Percentiles rank a stretch among this genome's conserved stretches.
These are phyloP conservation scores for Aspergillus sparsus DNA, from an alignment of 495 filamentous ascomycete genomes.

Conservation along the genomic window DNA sequence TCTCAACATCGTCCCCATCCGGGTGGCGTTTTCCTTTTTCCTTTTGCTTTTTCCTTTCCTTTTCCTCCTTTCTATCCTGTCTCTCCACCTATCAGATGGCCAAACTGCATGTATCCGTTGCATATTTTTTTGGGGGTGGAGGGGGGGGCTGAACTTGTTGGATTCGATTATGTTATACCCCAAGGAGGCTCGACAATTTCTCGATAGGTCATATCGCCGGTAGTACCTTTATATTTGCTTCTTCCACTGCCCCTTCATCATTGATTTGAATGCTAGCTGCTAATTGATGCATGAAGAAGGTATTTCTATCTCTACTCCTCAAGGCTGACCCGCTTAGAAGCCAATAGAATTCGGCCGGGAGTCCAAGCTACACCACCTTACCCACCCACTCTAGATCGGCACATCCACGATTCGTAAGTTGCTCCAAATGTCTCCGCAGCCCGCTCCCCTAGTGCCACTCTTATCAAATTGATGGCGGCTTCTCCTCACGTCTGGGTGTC, in stretches of 20 bases:
- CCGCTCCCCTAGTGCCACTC: conserved; percentile 26
- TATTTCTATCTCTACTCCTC: conserved; percentile 13
- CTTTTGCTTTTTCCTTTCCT: background rate
- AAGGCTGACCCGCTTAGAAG: conserved; percentile 11
- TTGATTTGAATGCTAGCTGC: conserved; percentile 5
- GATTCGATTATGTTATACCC: no score
- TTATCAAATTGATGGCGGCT: conserved; percentile 30
- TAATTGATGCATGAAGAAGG: conserved; percentile 22
- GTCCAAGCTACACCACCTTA: conserved; percentile 20
- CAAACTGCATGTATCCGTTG: background rate
- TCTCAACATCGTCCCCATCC: conserved; percentile 10
- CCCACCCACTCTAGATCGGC: conserved; percentile 23
- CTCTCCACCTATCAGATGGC: background rate
- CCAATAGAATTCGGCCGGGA: conserved; percentile 19
- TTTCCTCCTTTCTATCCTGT: background rate
- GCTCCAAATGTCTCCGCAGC: conserved; percentile 31
- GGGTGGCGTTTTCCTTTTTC: conserved; percentile 15
- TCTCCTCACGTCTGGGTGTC: conserved; percentile 27
- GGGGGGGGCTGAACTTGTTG: no score
- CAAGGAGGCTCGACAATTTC: background rate
- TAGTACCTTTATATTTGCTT: conserved; percentile 8
- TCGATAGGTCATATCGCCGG: background rate
- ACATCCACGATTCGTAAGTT: conserved; percentile 26
- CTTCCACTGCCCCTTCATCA: conserved; percentile 13
- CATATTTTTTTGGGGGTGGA: background rate